phyloP scores from a whole-genome alignment of 2,329 filamentous ascomycete genomes.

The Rhinocladiella similis region DNA sequence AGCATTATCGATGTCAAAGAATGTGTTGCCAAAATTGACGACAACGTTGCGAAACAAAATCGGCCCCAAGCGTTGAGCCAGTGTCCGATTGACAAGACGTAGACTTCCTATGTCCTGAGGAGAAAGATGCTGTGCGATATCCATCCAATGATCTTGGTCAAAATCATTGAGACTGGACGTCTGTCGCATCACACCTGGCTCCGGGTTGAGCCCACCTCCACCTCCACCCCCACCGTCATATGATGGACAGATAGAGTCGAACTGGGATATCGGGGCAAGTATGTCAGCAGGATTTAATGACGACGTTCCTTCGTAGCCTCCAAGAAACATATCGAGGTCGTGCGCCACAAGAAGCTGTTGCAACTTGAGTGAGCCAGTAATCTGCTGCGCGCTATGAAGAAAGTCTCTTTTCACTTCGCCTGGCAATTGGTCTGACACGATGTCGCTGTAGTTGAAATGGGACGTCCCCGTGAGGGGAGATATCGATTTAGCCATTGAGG shows the following conservation, averaged over 20 bases:
- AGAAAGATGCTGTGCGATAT: constrained; percentile 57
- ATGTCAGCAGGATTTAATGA: not conserved
- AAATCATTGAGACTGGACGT: constrained; percentile 34
- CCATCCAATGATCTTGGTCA: constrained; percentile 63
- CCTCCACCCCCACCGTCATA: not conserved
- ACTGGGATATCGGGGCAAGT: not conserved
- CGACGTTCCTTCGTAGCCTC: not conserved
- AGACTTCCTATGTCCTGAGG: constrained; percentile 61
- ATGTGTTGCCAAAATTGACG: constrained; percentile 64
- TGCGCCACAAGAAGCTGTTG: not conserved
- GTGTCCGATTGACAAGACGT: constrained; percentile 61
- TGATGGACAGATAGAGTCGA: not conserved
- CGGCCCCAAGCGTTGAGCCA: constrained; percentile 58
- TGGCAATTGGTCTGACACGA: constrained; percentile 19
- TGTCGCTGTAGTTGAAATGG: constrained; percentile 14
- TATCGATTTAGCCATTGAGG: not conserved
- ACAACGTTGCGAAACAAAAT: constrained; percentile 64
- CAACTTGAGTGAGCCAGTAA: not conserved
- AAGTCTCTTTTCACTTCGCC: constrained; percentile 13
- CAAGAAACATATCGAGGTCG: not conserved
- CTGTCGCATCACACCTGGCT: not conserved
- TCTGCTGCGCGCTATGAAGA: not conserved
- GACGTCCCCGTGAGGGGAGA: not conserved
- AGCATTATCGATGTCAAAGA: constrained; percentile 42
- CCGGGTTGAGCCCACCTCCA: not conserved